Evolutionary conservation across 257 asterid genomes (phyloP).

Genomic region (Nicotiana tomentosiformis): DNA sequence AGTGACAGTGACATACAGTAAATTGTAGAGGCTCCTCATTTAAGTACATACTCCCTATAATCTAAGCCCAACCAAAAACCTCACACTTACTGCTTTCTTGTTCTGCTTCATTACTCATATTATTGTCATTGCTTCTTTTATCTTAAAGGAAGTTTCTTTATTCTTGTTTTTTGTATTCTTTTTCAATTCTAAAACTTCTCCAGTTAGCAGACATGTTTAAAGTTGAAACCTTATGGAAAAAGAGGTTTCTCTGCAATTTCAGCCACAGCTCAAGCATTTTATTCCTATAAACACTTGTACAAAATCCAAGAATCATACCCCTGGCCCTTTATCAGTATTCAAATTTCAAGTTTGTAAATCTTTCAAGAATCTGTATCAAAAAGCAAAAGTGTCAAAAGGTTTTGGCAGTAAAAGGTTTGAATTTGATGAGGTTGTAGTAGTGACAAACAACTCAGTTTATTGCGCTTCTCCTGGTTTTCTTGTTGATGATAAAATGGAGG

Average conservation of each 20-base stretch:
- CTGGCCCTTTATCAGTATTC: constrained; percentile 23
- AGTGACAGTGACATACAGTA: background rate
- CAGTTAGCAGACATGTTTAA: background rate
- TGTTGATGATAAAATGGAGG: constrained; percentile 34
- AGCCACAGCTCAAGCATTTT: constrained; percentile 20
- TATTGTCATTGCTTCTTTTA: background rate
- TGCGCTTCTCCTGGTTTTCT: constrained; percentile 41
- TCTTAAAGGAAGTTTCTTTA: background rate
- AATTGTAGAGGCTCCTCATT: background rate
- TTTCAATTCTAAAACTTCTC: background rate
- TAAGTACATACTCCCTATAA: too few species aligned
- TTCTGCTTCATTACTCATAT: too few species aligned
- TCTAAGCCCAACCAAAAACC: too few species aligned
- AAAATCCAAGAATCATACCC: constrained; percentile 22
- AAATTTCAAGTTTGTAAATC: constrained; percentile 44
- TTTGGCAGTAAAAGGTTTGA: constrained; percentile 31
- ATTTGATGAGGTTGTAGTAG: constrained; percentile 42
- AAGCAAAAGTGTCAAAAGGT: constrained; percentile 24
- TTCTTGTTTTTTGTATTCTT: background rate
- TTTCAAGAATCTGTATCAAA: constrained; percentile 32
- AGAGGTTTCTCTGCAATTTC: background rate
- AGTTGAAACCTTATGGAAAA: background rate
- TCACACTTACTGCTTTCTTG: too few species aligned
- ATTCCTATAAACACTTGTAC: constrained; percentile 17
- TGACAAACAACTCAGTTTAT: constrained; percentile 43